Base-by-base conservation (phyloP, 2,329 filamentous ascomycete genomes). In the Aspergillus bombycis region DNA sequence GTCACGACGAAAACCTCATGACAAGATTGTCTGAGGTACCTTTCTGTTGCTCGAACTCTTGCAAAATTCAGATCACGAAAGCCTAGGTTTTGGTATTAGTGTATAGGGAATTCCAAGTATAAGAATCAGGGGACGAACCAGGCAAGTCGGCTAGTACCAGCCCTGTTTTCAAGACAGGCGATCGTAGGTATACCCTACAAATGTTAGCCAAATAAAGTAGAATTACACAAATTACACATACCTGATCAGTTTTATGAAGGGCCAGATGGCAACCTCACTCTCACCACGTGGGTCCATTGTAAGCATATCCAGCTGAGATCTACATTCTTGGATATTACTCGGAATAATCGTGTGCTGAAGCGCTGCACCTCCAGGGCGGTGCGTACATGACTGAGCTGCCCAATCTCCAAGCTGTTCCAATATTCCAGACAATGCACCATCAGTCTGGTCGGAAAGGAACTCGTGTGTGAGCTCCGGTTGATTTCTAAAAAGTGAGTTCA, bases 241-340 rank as follows among this genome's bases (percentile, higher is more conserved):
- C 70, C 63, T 67, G 19, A 71, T 64, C 36, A 70, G 34, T 30
- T 67, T 72, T 7, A 71, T 62, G 30, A 70, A 72, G 4, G 69
- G 70, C 69, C 69, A 72, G 5, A 70, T 30, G 9, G 65, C 63
- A 8, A 60, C 58, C 11, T 38, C n/a, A 1, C 57, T 30, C 8
- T 32, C 26, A 3, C 46, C 59, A 1, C 16, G 23, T 1, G 50
- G 34, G n/a, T 65, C 58, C 10, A 57, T 64, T 28, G 62, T 68
- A 11, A 72, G 60, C 6, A n/a, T 43, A 34, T 70, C 66, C 19
- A 72, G 62, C 1, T 58, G 30, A 1, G 59, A 32, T 46, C 48
- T 68, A 45, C 69, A 72, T 9, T 62, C 61, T 19, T 66, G 26
- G 14, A 62, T 43, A 53, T 59, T 36, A 3, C 30, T n/a, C 2